Evolutionary conservation across 1,139 yeast genomes (phyloP), one percentile per base, ranked within the genome.

Genomic region (Schwanniomyces etchellsii): DNA sequence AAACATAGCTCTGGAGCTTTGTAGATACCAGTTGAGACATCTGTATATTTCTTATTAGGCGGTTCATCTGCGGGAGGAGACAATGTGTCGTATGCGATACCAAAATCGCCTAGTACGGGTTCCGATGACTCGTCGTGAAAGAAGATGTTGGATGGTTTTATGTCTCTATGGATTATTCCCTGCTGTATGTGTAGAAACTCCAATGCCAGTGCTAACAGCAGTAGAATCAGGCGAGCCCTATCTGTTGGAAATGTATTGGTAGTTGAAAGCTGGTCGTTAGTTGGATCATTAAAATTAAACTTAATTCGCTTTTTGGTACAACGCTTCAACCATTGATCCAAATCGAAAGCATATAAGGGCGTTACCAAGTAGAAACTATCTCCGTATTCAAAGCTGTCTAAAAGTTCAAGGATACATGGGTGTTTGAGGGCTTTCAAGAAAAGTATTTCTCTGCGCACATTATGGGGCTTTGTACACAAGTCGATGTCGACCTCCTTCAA

Each of bases 1-100:
- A 86, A 73, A 29, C 91, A 59, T 29, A 85, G 60, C 48, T 91
- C 97, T 0, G 96, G 94, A 0, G 96, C 83, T 43, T 86, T 81
- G 57, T 79, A 91, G 27, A 72, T 70, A 0, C 83, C 78, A 0
- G 95, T 82, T 16, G 85, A 73, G 3, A 91, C 80, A 47, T 88
- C 95, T 5, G 78, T 71, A 32, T 76, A 66, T 44, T 81, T 82
- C 7, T 49, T 38, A 6, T 52, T 42, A 0, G 55, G 44, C 0
- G 64, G 60, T 45, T 83, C 94, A 21, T 61, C 59, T 0, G 63
- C 57, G 28, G 50, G 35, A n/a, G 44, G 45, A 34, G 18, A 40
- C 15, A 33, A 43, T 2, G 32, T 34, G 24, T 57, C 52, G 33
- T 61, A 85, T 16, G 89, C 70, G 21, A 85, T 80, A 5, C 96